These are phyloP conservation scores for Amylostereum areolatum DNA, from an alignment of 1,284 basidiomycete genomes.

Conservation along the genomic window DNA sequence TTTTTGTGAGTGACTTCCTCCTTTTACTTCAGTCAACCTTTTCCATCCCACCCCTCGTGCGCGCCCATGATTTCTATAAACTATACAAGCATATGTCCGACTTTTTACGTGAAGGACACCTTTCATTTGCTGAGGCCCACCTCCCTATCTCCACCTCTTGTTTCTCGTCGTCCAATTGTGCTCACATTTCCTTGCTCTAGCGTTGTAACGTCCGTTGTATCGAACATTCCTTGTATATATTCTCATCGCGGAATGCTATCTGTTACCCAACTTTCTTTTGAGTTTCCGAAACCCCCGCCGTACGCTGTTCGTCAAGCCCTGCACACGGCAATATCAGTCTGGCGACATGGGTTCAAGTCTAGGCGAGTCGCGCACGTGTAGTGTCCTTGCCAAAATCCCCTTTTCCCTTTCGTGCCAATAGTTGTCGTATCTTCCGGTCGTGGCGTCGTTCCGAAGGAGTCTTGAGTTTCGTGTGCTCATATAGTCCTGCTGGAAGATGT, in stretches of 20 bases:
- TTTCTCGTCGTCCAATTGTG: not conserved
- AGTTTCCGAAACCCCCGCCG: slow-evolving; percentile 4
- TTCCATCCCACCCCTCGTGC: not conserved
- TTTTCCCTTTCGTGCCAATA: slow-evolving; percentile 1
- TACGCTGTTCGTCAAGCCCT: slow-evolving; percentile 7
- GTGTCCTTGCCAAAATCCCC: not conserved
- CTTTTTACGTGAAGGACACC: slow-evolving; percentile 9
- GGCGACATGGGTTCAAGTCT: not conserved
- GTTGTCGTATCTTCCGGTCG: not conserved
- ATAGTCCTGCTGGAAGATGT: slow-evolving; percentile 21
- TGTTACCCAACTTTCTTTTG: not conserved
- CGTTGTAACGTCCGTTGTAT: not conserved
- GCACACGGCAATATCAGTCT: slow-evolving; percentile 2
- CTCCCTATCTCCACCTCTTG: not conserved
- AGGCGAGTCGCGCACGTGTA: slow-evolving; percentile 6
- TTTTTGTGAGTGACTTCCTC: slow-evolving; percentile 2
- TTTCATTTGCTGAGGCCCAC: slow-evolving; percentile 11
- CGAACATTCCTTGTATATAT: not conserved
- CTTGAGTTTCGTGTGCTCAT: slow-evolving; percentile 12
- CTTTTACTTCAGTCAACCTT: not conserved
- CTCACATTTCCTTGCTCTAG: not conserved
- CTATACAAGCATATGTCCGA: slow-evolving; percentile 20
- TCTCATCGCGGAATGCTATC: not conserved
- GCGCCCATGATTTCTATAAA: slow-evolving; percentile 12
- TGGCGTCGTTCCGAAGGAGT: slow-evolving; percentile 7